Evolutionary conservation across 108 stramenopile species (phyloP), one percentile per base, ranked within the genome.

Genomic region (Parietichytrium sp.): DNA sequence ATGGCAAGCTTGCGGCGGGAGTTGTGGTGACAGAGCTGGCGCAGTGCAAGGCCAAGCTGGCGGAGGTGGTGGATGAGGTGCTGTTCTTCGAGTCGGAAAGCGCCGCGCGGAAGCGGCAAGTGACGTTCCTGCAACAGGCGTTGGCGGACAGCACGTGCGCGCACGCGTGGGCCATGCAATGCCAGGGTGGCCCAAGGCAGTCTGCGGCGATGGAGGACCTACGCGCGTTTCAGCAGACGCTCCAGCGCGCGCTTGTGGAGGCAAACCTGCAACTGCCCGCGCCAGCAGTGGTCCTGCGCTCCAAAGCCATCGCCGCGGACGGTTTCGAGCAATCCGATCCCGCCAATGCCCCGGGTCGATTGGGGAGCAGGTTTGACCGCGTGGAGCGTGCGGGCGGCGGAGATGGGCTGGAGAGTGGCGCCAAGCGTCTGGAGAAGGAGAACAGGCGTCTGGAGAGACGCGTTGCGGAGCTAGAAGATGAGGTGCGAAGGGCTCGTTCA

Each of bases 21-120:
- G n/a, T n/a, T n/a, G n/a, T n/a, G n/a, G n/a, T n/a, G 54, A 26
- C 16, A 20, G 54, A 55, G 54, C 54, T 55, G 20, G 54, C 54
- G 20, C 25, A 55, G 54, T 26, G 25, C 25, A 55, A 55, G 54
- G 54, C 54, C 16, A 20, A 27, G 20, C 54, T 55, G 25, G 20
- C 25, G n/a, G 61, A 72, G 61, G 61, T 72, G 20, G 61, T 72
- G 61, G 61, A 72, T 25, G 61, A 72, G 61, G 61, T 72, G 33
- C 61, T 72, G 23, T 72, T 72, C 61, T 42, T 72, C 29, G 61
- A 72, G 61, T 33, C 38, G n/a, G 61, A 72, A 42, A 23, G 36
- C 61, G 10, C 61, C 33, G 61, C 61, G 61, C 61, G 61, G n/a
- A 36, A 42, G 38, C 33, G 61, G n/a, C 38, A 72, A 25, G 61